Conservation (phyloP, 1,284 basidiomycete genomes). For the Coniferiporia weirii region DNA sequence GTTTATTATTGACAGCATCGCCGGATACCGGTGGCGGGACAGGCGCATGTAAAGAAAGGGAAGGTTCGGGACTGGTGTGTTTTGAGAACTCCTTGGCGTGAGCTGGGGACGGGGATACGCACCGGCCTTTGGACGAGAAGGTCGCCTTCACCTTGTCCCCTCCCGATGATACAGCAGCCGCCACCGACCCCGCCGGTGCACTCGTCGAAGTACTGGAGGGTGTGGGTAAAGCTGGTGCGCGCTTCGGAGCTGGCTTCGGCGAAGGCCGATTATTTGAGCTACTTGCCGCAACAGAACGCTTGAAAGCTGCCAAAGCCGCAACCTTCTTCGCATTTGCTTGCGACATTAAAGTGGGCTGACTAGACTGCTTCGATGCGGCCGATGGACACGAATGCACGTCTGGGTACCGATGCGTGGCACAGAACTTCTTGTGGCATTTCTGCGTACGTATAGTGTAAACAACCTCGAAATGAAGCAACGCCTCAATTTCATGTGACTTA, state of each 20-base stretch:
- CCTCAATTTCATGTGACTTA: constrained; percentile 33
- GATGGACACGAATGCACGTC: constrained; percentile 9
- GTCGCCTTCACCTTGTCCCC: background rate
- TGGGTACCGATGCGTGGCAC: constrained; percentile 14
- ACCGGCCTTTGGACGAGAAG: constrained; percentile 13
- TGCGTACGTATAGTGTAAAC: background rate
- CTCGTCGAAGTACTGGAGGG: background rate
- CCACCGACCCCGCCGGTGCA: background rate
- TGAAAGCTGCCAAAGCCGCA: constrained; percentile 16
- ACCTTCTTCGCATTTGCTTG: constrained; percentile 15
- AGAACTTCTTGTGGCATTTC: constrained; percentile 17
- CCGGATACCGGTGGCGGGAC: background rate
- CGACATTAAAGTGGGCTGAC: background rate
- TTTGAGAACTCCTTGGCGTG: constrained; percentile 17
- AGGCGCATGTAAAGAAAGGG: background rate
- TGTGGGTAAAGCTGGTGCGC: background rate
- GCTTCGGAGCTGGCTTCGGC: background rate
- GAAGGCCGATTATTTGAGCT: background rate
- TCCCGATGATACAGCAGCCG: background rate
- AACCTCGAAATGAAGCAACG: background rate
- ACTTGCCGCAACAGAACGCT: constrained; percentile 9
- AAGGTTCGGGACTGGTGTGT: constrained; percentile 11
- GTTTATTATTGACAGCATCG: background rate
- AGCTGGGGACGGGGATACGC: constrained; percentile 3
- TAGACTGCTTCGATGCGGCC: background rate